Conservation (phyloP, 441 rosid species). For the Biscutella laevigata region DNA sequence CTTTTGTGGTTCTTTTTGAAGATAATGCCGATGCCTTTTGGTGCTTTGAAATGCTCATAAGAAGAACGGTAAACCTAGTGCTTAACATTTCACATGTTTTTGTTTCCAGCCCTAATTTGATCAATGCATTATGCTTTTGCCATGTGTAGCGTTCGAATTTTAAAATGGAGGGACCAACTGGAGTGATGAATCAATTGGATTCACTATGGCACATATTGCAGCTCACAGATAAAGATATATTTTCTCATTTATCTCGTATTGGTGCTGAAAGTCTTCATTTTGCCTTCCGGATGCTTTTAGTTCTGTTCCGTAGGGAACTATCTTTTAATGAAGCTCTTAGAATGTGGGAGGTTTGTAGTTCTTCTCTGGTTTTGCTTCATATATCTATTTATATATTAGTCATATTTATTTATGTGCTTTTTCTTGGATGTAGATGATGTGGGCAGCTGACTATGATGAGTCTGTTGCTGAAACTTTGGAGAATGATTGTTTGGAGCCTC, state of each 20-base stretch:
- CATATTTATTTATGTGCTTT: background rate
- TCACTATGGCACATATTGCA: constrained; percentile 83
- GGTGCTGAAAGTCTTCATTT: constrained; percentile 97
- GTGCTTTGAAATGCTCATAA: constrained; percentile 98
- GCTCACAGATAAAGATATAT: constrained; percentile 75
- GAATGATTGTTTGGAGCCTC: constrained; percentile 63
- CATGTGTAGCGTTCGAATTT: constrained; percentile 71
- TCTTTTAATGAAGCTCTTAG: constrained; percentile 73
- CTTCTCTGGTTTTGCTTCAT: constrained; percentile 5
- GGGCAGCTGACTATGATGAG: constrained; percentile 95
- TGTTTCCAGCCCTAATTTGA: background rate
- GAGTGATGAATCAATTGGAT: constrained; percentile 86
- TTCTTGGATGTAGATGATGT: constrained; percentile 70
- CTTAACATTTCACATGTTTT: constrained; percentile 6
- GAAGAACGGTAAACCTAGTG: constrained; percentile 60
- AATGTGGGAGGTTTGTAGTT: constrained; percentile 86
- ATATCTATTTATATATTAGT: background rate
- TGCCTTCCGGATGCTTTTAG: constrained; percentile 93
- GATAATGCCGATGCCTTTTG: constrained; percentile 95
- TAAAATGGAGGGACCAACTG: constrained; percentile 86
- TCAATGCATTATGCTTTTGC: constrained; percentile 18
- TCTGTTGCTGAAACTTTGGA: constrained; percentile 44
- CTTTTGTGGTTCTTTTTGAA: constrained; percentile 84
- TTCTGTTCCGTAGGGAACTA: constrained; percentile 79
- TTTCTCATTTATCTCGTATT: constrained; percentile 59